Base-by-base conservation (phyloP, 2,329 filamentous ascomycete species). In the Colletotrichum incanum region DNA sequence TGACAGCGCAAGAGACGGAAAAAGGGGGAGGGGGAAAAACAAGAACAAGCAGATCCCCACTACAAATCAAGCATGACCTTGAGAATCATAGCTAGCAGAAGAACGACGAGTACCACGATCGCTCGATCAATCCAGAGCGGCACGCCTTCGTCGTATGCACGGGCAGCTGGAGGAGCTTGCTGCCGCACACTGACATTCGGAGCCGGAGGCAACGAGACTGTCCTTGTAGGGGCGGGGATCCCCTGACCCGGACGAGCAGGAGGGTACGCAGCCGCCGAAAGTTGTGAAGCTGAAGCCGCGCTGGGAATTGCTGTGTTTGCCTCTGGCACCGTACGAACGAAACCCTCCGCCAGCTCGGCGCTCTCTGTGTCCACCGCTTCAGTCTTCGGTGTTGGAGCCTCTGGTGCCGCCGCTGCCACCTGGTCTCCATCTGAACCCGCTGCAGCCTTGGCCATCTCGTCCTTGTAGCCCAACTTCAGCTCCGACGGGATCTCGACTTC, bases 111-210 rank as follows among this genome's bases (percentile, higher is more conserved):
- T 8, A 90, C 92, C 28, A 92, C 90, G 75, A 98, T 98, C 47
- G 92, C 89, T 74, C 93, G 90, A 81, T 98, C 95, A 23, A 98
- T 86, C 93, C 94, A 97, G 16, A 91, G 83, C 1, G 92, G 89
- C 20, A 93, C 88, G 2, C 85, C 89, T 37, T 89, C 86, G 64
- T 86, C 72, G 64, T 69, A 69, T 18, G 65, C 37, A 37, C 55
- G 62, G 18, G 43, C 52, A 34, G 60, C 54, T 12, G 67, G 68
- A 56, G 54, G 61, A 34, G 54, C 68, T 49, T 72, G 69, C 54
- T 54, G 65, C 14, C 61, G 61, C 26, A 64, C 50, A 34, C 39
- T 55, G 12, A 66, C 37, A 45, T 74, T 73, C 16, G 64, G 67
- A 26, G 71, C 67, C 45, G 75, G 70, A 18, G 76, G 78, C 41